These are phyloP conservation scores for Hypomontagnella monticulosa DNA, from an alignment of 495 filamentous ascomycete genomes.

Conservation along the genomic window DNA sequence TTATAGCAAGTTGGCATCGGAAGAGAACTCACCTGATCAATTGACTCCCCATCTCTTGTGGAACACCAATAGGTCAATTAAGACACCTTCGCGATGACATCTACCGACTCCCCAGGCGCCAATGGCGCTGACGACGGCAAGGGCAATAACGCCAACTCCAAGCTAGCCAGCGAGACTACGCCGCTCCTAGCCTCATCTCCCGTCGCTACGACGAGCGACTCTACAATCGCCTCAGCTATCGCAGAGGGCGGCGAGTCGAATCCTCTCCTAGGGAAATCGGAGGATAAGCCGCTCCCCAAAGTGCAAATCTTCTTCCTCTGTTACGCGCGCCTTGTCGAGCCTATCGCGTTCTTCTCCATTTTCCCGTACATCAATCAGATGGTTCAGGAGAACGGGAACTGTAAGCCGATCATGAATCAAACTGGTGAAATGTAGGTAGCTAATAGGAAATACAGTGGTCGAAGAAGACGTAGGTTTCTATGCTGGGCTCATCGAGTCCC, in stretches of 20 bases:
- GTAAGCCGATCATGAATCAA: constrained; percentile 27
- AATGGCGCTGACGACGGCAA: constrained; percentile 1
- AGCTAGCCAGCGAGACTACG: constrained; percentile 47
- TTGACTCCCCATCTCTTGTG: background rate
- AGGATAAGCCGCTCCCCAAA: constrained; percentile 61
- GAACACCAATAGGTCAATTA: background rate
- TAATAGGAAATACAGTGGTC: constrained; percentile 43
- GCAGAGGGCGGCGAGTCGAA: constrained; percentile 36
- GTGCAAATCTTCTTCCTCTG: constrained; percentile 72
- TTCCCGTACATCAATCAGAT: constrained; percentile 80
- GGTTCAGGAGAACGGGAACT: constrained; percentile 66
- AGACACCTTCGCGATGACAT: constrained; percentile 22
- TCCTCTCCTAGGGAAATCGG: constrained; percentile 29
- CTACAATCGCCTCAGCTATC: constrained; percentile 29
- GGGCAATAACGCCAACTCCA: background rate
- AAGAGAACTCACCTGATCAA: background rate
- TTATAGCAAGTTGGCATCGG: too few relatives aligned
- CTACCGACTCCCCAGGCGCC: constrained; percentile 7
- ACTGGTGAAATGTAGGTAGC: background rate
- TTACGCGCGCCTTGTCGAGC: constrained; percentile 74
- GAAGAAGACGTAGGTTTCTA: constrained; percentile 75
- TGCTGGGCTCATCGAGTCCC: constrained; percentile 74
- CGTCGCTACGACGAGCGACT: constrained; percentile 16
- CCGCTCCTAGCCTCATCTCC: constrained; percentile 47
- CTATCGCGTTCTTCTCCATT: constrained; percentile 77